phyloP scores from a whole-genome alignment of 257 asterid genomes.

The Plantago elongata region DNA sequence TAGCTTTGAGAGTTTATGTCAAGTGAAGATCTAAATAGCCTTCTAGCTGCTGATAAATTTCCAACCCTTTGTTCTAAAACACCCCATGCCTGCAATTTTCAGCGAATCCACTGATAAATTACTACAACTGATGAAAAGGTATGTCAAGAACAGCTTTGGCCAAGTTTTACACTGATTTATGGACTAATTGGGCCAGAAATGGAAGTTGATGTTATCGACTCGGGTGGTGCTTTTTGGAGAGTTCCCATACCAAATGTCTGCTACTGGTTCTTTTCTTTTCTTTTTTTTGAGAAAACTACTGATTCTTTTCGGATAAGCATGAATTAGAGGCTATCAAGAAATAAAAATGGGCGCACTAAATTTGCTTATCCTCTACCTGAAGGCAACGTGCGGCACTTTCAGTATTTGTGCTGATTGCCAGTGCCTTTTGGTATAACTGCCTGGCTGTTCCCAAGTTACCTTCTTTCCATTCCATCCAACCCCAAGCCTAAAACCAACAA shows the following conservation, averaged over 20 bases:
- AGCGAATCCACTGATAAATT: neutral
- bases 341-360: neutral
- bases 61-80: slow-evolving; percentile 90
- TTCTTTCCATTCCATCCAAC: slow-evolving; percentile 99
- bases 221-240: too few species aligned
- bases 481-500: slow-evolving; percentile 72
- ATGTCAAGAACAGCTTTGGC: neutral
- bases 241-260: too few species aligned
- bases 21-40: slow-evolving; percentile 81
- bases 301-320: neutral
- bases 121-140: neutral
- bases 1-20: slow-evolving; percentile 94
- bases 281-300: neutral
- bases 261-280: neutral
- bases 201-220: too few species aligned
- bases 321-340: neutral
- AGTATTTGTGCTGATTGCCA: slow-evolving; percentile 57
- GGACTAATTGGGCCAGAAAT: too few species aligned
- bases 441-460: slow-evolving; percentile 81
- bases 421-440: slow-evolving; percentile 71
- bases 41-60: slow-evolving; percentile 76
- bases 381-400: slow-evolving; percentile 96
- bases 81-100: slow-evolving; percentile 79
- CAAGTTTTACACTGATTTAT: too few species aligned
- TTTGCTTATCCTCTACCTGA: slow-evolving; percentile 42